Conservation (phyloP, 2,329 filamentous ascomycete genomes). For the Akanthomyces uredinophilus region DNA sequence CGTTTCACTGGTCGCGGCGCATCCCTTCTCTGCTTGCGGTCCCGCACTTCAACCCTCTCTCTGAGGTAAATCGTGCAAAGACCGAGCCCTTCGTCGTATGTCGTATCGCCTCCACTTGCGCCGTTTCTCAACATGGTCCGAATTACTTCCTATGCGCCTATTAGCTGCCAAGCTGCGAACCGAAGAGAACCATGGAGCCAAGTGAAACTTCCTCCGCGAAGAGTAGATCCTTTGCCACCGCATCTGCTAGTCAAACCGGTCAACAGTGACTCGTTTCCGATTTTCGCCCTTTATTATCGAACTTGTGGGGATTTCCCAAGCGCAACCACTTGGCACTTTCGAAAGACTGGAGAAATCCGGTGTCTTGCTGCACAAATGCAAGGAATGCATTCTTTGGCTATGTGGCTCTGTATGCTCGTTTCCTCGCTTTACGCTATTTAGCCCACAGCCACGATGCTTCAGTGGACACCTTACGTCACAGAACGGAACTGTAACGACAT, state of each 20-base stretch:
- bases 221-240: background rate
- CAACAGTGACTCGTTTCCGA: background rate
- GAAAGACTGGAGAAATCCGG: background rate
- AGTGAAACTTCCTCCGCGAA: background rate
- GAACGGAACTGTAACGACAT: background rate
- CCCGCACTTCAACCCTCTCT: background rate
- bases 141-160: background rate
- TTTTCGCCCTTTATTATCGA: background rate
- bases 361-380: background rate
- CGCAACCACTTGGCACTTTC: background rate
- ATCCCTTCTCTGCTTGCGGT: background rate
- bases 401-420: background rate
- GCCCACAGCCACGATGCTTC: too few species aligned
- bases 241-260: background rate
- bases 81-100: constrained; percentile 1
- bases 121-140: background rate
- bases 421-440: background rate
- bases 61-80: background rate
- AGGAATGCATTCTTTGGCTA: background rate
- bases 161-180: background rate
- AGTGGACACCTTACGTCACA: background rate
- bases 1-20: background rate
- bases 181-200: background rate
- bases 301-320: background rate
- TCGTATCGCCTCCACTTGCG: constrained; percentile 12